Percentiles rank a stretch among this genome's conserved stretches.
phyloP scores from a whole-genome alignment of 2,329 filamentous ascomycete genomes.

The Myriosclerotinia scirpicola region DNA sequence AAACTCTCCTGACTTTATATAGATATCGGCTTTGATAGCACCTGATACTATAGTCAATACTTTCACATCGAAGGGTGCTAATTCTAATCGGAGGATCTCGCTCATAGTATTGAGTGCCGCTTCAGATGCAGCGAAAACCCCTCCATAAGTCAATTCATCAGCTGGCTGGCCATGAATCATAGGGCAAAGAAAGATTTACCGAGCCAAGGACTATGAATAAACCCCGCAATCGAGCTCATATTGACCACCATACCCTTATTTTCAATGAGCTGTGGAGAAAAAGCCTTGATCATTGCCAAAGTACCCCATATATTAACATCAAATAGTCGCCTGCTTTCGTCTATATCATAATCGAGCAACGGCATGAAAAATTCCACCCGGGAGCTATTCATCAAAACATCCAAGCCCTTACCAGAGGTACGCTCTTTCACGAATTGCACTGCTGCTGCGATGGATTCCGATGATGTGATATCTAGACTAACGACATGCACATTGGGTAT shows the following conservation, averaged over 20 bases:
- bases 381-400: constrained; percentile 24
- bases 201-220: constrained; percentile 22
- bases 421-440: constrained; percentile 16
- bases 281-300: constrained; percentile 36
- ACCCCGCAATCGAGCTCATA: constrained; percentile 28
- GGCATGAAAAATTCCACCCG: constrained; percentile 25
- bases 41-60: constrained; percentile 19
- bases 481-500: background rate
- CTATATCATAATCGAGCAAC: constrained; percentile 17
- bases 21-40: constrained; percentile 22
- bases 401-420: constrained; percentile 8
- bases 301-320: constrained; percentile 26
- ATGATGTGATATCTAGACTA: constrained; percentile 4
- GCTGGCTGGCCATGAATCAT: too few relatives aligned
- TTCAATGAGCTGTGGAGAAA: constrained; percentile 34
- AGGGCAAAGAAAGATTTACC: constrained; percentile 2
- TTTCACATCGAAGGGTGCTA: constrained; percentile 19
- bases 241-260: constrained; percentile 37
- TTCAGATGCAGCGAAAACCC: constrained; percentile 5
- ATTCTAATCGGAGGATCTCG: constrained; percentile 6
- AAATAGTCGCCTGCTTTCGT: constrained; percentile 18
- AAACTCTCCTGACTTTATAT: constrained; percentile 18
- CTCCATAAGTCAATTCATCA: background rate
- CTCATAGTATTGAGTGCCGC: background rate
- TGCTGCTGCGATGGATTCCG: background rate